Evolutionary conservation across 352 stramenopile genomes (phyloP).

Genomic region (Phytophthora pseudosyringae): DNA sequence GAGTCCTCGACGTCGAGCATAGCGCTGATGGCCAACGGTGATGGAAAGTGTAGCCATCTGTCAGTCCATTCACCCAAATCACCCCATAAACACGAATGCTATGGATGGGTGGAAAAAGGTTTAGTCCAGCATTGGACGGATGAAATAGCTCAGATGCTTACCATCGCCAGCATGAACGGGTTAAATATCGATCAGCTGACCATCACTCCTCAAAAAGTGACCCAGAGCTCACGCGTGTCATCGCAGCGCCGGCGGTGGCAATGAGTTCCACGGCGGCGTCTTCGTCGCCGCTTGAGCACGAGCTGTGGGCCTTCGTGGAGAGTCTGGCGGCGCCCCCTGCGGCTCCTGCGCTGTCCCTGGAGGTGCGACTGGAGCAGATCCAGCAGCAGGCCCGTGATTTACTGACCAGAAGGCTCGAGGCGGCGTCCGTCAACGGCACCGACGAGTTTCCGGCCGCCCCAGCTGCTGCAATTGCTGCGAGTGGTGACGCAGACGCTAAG

Average conservation of each 20-base stretch:
- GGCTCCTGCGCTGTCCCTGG: constrained; percentile 3
- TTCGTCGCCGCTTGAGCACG: constrained; percentile 24
- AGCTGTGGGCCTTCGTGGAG: constrained; percentile 67
- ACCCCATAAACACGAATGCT: neutral
- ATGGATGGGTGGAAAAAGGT: constrained; percentile 27
- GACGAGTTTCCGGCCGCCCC: constrained; percentile 7
- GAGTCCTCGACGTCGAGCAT: constrained; percentile 26
- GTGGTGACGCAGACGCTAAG: neutral
- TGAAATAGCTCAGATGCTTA: no score
- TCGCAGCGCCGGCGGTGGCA: constrained; percentile 6
- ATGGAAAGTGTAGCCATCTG: constrained; percentile 19
- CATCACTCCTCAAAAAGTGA: neutral
- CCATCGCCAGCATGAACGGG: neutral
- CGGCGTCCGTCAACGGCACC: constrained; percentile 12
- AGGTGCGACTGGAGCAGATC: constrained; percentile 39
- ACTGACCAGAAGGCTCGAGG: constrained; percentile 29
- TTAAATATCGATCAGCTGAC: neutral
- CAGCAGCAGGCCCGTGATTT: constrained; percentile 42
- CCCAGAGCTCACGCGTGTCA: constrained; percentile 3
- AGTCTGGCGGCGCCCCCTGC: constrained; percentile 21
- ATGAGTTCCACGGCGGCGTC: constrained; percentile 23
- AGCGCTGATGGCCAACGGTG: constrained; percentile 15
- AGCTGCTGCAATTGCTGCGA: neutral
- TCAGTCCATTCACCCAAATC: neutral
- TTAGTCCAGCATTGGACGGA: neutral